Base-by-base conservation (phyloP, 2,329 filamentous ascomycete genomes). In the Exophiala sideris region DNA sequence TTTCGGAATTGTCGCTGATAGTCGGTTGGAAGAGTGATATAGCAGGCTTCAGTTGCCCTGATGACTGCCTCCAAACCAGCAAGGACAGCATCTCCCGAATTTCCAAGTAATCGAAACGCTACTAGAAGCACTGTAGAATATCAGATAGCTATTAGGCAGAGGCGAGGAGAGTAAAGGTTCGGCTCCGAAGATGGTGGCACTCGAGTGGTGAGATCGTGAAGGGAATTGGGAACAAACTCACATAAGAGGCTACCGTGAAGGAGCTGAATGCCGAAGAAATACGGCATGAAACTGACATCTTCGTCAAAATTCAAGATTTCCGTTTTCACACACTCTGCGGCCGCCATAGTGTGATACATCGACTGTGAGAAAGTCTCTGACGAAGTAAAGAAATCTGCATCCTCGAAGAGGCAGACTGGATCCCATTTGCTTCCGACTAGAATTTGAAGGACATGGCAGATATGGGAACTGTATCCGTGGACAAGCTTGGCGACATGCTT, bases 1-100 rank as follows among this genome's bases (percentile, higher is more conserved):
- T 79, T 79, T 29, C 79, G 73, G 62, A 81, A 81, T 58, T 80
- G 80, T 67, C 77, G 74, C 68, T 79, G 76, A 57, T 78, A 79
- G 40, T 77, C 75, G 0, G 77, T 79, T 46, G 70, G 74, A 8
- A 79, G 63, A 6, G 77, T 79, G 3, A 77, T 75, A 1, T 78
- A 74, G 58, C 76, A 78, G 0, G 77, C 74, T 63, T 79, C 77
- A 42, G 79, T 76, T 0, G 77, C 77, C 21, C 76, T 66, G 35
- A 79, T 75, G 16, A 79, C 78, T 6, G 70, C 76, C 63, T 79
- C 76, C 56, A 76, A 79, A 0, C 75, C 76, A 42, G 73, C 70
- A 57, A 77, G 71, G 1, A 79, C 76, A 8, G 54, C 57, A 3
- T 49, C 45, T 1, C 57, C 59, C 3, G 57, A 57, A 44, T 62